These are phyloP conservation scores for Cardiosporidium cionae DNA, from an alignment of 169 alveolate genomes.

Conservation along the genomic window DNA sequence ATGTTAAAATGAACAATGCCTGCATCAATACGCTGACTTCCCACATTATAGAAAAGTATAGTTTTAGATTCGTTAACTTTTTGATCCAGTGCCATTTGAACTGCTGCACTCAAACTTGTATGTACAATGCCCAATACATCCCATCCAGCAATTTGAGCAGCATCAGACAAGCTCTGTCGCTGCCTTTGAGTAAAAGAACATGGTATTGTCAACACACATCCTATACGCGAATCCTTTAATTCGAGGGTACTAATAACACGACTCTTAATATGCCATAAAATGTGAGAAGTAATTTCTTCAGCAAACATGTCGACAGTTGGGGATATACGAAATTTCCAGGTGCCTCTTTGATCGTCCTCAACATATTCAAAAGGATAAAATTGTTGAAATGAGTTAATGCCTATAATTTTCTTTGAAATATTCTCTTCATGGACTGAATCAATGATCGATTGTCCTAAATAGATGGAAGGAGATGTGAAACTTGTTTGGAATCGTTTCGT, in stretches of 20 bases:
- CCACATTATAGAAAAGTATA: not conserved
- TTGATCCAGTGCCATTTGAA: slow-evolving; percentile 28
- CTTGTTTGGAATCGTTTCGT: slow-evolving; percentile 10
- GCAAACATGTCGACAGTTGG: slow-evolving; percentile 1
- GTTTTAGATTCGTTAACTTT: slow-evolving; percentile 1
- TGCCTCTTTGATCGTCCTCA: not conserved
- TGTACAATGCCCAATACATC: slow-evolving; percentile 7
- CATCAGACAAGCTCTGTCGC: slow-evolving; percentile 28
- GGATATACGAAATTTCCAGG: not conserved
- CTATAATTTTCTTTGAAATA: not conserved
- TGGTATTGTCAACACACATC: slow-evolving; percentile 20
- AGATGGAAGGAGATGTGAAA: not conserved
- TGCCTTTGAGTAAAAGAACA: slow-evolving; percentile 29
- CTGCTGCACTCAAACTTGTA: slow-evolving; percentile 27
- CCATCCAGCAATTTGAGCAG: slow-evolving; percentile 32
- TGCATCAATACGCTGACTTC: not conserved
- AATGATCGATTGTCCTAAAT: slow-evolving; percentile 10
- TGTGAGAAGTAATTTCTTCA: slow-evolving; percentile 3
- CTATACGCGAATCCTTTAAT: not conserved
- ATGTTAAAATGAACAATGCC: not conserved
- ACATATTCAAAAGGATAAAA: not conserved
- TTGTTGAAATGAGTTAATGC: not conserved
- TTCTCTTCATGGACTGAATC: not conserved
- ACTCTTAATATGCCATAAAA: not conserved
- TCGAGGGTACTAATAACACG: slow-evolving; percentile 10